A percentile compares a stretch with the other conserved stretches of the same genome.
phyloP scores from a whole-genome alignment of 2,329 filamentous ascomycete species.

The Scedosporium boydii region DNA sequence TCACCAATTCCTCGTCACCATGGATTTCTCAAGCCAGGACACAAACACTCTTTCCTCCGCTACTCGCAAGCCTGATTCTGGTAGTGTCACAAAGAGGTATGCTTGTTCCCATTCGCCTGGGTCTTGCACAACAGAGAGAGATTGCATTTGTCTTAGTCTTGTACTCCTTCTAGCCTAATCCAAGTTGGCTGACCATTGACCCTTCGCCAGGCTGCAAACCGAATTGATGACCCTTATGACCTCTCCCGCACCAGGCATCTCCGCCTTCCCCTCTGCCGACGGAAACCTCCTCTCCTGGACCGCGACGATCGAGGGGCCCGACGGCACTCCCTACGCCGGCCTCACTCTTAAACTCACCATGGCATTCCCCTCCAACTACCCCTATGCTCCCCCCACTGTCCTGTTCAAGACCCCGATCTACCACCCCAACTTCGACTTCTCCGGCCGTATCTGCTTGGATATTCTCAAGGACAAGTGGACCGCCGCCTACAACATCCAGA shows the following conservation, averaged over 20 bases:
- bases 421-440: slow-evolving; percentile 98
- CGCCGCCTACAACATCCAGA: slow-evolving; percentile 93
- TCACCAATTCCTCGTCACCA: background rate
- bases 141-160: background rate
- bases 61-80: slow-evolving; percentile 40
- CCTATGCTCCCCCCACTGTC: slow-evolving; percentile 82
- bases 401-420: slow-evolving; percentile 98
- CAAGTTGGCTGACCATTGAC: background rate
- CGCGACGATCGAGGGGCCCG: slow-evolving; percentile 84
- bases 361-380: slow-evolving; percentile 84
- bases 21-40: background rate
- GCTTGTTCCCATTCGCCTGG: slow-evolving; percentile 8
- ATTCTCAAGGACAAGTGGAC: slow-evolving; percentile 99
- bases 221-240: slow-evolving; percentile 99
- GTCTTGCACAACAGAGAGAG: background rate
- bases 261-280: slow-evolving; percentile 84
- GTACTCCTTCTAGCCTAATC: slow-evolving; percentile 5
- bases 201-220: slow-evolving; percentile 65
- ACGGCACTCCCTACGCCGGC: slow-evolving; percentile 81
- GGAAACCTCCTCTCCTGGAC: slow-evolving; percentile 89
- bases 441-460: slow-evolving; percentile 90
- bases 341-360: slow-evolving; percentile 90
- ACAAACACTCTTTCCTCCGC: background rate
- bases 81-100: slow-evolving; percentile 72
- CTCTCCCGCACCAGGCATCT: slow-evolving; percentile 83